A percentile compares a stretch with the other conserved stretches of the same genome.
These are phyloP conservation scores for Anisodus tanguticus DNA, from an alignment of 257 asterid genomes.

Conservation along the genomic window DNA sequence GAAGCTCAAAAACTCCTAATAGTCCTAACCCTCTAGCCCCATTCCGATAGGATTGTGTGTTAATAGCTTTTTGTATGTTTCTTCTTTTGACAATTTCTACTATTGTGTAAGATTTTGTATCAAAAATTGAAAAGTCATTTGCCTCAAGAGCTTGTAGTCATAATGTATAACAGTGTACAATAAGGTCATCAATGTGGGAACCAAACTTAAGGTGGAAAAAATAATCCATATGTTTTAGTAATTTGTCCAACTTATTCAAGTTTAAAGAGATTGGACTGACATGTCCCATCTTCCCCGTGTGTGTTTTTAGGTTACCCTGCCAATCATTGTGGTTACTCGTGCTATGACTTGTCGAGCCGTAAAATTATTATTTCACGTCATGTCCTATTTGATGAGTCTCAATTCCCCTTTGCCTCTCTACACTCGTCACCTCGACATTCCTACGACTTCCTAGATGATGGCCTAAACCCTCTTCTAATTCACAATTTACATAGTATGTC, in stretches of 20 bases:
- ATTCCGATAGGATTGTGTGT: slow-evolving; percentile 56
- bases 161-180: slow-evolving; percentile 21
- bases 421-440: too few species aligned
- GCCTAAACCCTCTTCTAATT: too few species aligned
- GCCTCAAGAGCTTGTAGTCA: neutral
- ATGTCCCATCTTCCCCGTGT: too few species aligned
- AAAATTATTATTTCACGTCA: too few species aligned
- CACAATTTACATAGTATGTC: too few species aligned
- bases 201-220: slow-evolving; percentile 1
- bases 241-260: neutral
- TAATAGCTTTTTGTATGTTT: slow-evolving; percentile 31
- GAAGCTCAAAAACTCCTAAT: slow-evolving; percentile 53
- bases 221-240: neutral
- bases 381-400: too few species aligned
- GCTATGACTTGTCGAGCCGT: too few species aligned
- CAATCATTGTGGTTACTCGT: too few species aligned
- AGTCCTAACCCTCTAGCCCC: slow-evolving; percentile 74
- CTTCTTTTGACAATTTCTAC: slow-evolving; percentile 9
- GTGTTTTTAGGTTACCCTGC: too few species aligned
- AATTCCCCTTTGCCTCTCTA: too few species aligned
- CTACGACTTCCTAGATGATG: too few species aligned
- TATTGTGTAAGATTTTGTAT: slow-evolving; percentile 24
- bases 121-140: neutral
- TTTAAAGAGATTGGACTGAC: neutral
- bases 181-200: neutral